These are phyloP conservation scores for Jackrogersella minutella DNA, from an alignment of 495 filamentous ascomycete genomes.

Conservation along the genomic window DNA sequence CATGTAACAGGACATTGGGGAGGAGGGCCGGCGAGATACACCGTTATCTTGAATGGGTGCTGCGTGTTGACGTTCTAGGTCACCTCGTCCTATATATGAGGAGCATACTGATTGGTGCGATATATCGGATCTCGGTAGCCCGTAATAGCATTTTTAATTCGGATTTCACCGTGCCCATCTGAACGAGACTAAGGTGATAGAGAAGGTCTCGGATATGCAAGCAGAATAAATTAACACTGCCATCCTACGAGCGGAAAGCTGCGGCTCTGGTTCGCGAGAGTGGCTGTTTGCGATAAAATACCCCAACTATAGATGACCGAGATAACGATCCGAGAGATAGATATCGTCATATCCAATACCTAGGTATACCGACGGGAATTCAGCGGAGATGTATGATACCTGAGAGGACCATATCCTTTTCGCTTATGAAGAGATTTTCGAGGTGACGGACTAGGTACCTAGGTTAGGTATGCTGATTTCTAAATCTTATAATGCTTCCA, in stretches of 20 bases:
- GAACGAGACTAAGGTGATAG: constrained; percentile 24
- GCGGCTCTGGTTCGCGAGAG: constrained; percentile 18
- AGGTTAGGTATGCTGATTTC: too few relatives aligned
- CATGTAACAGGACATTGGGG: constrained; percentile 19
- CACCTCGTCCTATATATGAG: constrained; percentile 25
- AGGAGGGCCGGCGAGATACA: constrained; percentile 20
- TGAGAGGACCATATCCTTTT: too few relatives aligned
- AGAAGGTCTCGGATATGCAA: constrained; percentile 36
- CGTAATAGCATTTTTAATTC: constrained; percentile 36
- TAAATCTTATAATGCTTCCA: constrained; percentile 9
- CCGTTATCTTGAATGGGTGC: constrained; percentile 29
- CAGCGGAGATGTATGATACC: constrained; percentile 10
- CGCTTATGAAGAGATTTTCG: constrained; percentile 1
- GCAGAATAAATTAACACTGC: constrained; percentile 22
- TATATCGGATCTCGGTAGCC: constrained; percentile 38
- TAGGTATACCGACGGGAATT: constrained; percentile 17
- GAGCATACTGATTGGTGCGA: constrained; percentile 36
- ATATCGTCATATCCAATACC: constrained; percentile 33
- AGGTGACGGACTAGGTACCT: background rate
- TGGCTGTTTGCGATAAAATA: constrained; percentile 26
- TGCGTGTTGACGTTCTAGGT: constrained; percentile 32
- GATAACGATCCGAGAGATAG: constrained; percentile 13
- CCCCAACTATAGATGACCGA: constrained; percentile 20
- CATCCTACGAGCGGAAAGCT: constrained; percentile 28
- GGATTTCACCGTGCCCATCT: constrained; percentile 16